A percentile compares a stretch with the other conserved stretches of the same genome.
Evolutionary conservation across 306 rosid species (phyloP).

Genomic region (Inga oerstediana): DNA sequence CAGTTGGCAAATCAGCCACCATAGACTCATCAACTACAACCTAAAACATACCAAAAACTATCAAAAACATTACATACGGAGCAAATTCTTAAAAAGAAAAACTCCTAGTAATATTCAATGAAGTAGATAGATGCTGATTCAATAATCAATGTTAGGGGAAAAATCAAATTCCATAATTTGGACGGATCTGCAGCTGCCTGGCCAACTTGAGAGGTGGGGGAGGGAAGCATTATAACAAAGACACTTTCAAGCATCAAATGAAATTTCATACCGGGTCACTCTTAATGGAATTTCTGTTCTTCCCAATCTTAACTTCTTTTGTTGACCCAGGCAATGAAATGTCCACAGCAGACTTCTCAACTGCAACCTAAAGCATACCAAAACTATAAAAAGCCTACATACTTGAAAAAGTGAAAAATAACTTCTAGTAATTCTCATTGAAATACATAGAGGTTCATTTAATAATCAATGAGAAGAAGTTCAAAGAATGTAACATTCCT

Average conservation of each 20-base stretch:
- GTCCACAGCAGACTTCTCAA: constrained; percentile 54
- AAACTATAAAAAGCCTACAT: constrained; percentile 17
- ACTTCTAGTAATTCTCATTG: constrained; percentile 18
- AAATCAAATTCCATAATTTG: background rate
- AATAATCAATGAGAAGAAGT: constrained; percentile 23
- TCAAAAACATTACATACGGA: background rate
- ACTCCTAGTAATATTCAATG: constrained; percentile 23
- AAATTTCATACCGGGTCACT: constrained; percentile 45
- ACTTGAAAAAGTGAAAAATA: background rate
- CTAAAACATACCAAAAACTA: constrained; percentile 41
- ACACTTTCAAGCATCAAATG: constrained; percentile 27
- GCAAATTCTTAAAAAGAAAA: background rate
- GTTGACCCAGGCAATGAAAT: constrained; percentile 81
- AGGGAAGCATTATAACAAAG: background rate
- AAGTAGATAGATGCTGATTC: constrained; percentile 24
- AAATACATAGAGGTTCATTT: constrained; percentile 22
- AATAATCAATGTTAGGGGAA: constrained; percentile 26
- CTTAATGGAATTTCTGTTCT: constrained; percentile 35
- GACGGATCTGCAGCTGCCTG: background rate
- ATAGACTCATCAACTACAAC: constrained; percentile 52
- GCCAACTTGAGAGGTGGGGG: background rate
- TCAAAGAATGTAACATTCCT: background rate
- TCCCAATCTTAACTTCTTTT: constrained; percentile 59
- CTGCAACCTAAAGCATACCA: constrained; percentile 56
- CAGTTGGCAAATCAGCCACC: constrained; percentile 71